Evolutionary conservation across 768 basidiomycete species (phyloP).

Genomic region (Amanita subjunquillea): DNA sequence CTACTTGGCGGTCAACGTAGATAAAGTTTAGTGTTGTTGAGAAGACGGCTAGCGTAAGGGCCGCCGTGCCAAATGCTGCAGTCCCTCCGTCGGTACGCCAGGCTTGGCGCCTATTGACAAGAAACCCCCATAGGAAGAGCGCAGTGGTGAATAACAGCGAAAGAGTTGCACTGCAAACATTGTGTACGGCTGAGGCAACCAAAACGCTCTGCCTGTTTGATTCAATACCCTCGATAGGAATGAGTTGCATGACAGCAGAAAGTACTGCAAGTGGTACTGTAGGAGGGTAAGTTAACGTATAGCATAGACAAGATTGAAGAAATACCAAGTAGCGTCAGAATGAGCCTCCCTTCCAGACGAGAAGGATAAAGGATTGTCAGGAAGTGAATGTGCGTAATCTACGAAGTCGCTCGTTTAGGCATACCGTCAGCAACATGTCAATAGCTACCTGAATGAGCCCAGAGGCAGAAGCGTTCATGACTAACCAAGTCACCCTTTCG

Average conservation of each 20-base stretch:
- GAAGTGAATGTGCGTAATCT: conserved; percentile 98
- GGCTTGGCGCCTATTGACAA: conserved; percentile 82
- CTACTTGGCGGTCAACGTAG: conserved; percentile 74
- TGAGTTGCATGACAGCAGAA: conserved; percentile 75
- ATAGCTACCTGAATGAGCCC: conserved; percentile 71
- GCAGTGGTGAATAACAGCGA: conserved; percentile 87
- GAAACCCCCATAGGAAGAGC: conserved; percentile 87
- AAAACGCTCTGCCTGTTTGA: conserved; percentile 22
- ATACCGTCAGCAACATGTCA: background rate
- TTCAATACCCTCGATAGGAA: conserved; percentile 44
- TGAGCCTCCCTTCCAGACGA: conserved; percentile 73
- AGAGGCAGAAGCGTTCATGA: conserved; percentile 80
- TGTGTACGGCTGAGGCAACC: conserved; percentile 68
- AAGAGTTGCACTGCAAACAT: conserved; percentile 95
- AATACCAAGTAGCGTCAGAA: conserved; percentile 71
- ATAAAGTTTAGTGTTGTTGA: conserved; percentile 83
- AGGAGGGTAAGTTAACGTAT: background rate
- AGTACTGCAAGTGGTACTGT: conserved; percentile 77
- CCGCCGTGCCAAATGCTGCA: conserved; percentile 82
- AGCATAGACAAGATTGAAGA: background rate
- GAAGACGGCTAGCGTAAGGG: conserved; percentile 70
- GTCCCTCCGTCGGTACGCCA: conserved; percentile 98
- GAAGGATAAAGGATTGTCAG: conserved; percentile 93
- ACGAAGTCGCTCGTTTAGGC: background rate
- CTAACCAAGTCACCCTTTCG: conserved; percentile 69